Evolutionary conservation across 129 eudicot genomes (phyloP), one percentile per base, ranked within the genome.

Genomic region (Flaveria trinervia): DNA sequence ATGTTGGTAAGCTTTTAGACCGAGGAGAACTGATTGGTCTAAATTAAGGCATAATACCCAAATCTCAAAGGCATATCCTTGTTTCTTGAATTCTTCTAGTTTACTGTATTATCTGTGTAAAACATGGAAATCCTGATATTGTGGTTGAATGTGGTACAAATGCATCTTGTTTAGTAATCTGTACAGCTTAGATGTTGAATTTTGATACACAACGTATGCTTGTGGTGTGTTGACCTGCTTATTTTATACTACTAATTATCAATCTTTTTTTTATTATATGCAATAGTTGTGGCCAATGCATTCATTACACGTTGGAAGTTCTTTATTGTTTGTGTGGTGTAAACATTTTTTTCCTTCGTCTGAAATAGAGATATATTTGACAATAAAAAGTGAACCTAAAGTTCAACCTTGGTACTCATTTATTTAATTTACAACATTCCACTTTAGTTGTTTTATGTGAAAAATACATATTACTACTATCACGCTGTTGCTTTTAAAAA

Each of bases 401-500:
- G 16, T 50, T 33, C 17, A 67, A 52, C n/a, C 39, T 41, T 54
- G 51, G 7, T 25, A 68, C 68, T 39, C 39, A 1, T 22, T 41
- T 23, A 41, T 2, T 41, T 45, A 13, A 10, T 16, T 36, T 25
- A 68, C 36, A 67, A 39, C 9, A 23, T 30, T 41, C 43, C 20
- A 17, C 36, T n/a, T 17, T 33, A 45, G 30, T 72, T 49, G 33
- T 75, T 45, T 43, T 75, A 48, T 64, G 54, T 65, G 13, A 49
- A 65, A 12, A n/a, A 33, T 36, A 36, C 54, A 66, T 76, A 9
- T 66, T 22, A 36, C 80, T 76, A 36, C 65, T 33, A 76, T 50
- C 10, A 50, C 51, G 7, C 36, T 65, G 41, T 7, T 75, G 22
- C 61, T 49, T 3, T 1, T 14, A 14, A 55, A 20, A 55, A 39